phyloP scores from a whole-genome alignment of 164 flowering plant species.

The Vitis riparia region DNA sequence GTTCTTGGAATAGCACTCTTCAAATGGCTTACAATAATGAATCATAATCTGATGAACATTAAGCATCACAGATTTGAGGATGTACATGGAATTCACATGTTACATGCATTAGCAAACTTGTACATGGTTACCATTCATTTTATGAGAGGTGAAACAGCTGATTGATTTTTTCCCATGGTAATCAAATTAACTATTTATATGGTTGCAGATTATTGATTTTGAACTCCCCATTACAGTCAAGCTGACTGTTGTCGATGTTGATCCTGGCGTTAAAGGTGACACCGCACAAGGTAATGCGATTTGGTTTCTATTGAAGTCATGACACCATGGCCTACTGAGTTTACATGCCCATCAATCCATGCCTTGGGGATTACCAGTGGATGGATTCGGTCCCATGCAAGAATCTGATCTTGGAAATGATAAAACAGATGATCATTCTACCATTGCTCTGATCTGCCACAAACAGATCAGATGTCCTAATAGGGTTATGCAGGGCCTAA shows the following conservation, averaged over 20 bases:
- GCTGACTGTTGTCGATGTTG: conserved; percentile 71
- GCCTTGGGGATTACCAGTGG: not conserved
- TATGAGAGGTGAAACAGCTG: not conserved
- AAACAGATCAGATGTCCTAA: not conserved
- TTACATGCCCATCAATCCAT: not conserved
- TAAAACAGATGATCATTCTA: too few relatives aligned
- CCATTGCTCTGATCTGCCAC: too few relatives aligned
- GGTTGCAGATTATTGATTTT: conserved; percentile 78
- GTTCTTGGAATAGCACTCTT: too few relatives aligned
- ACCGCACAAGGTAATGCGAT: conserved; percentile 74
- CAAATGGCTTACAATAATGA: too few relatives aligned
- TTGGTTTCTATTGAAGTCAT: not conserved
- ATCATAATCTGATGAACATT: too few relatives aligned
- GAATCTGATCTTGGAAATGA: too few relatives aligned
- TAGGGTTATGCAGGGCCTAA: not conserved
- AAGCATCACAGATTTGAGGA: too few relatives aligned
- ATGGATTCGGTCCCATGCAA: not conserved
- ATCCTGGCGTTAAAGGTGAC: conserved; percentile 88
- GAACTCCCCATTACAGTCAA: conserved; percentile 77
- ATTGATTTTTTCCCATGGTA: not conserved
- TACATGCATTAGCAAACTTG: too few relatives aligned
- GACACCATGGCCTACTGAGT: not conserved
- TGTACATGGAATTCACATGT: too few relatives aligned
- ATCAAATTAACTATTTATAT: conserved; percentile 6
- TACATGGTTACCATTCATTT: too few relatives aligned